Base-by-base conservation (phyloP, 345 rosid genomes). In the Citrus mangshanensis region DNA sequence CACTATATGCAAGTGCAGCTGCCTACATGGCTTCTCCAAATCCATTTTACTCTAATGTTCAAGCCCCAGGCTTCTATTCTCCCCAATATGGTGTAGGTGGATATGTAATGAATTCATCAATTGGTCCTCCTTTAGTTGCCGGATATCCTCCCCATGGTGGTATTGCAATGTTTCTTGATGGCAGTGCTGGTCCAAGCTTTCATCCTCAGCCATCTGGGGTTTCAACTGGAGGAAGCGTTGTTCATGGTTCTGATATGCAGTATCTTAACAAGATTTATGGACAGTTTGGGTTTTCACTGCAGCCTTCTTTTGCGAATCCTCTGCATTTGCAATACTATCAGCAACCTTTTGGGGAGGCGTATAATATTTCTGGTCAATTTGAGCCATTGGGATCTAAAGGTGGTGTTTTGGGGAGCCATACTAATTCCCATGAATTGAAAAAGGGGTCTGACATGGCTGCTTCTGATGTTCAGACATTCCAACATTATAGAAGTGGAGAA, bases 1-100 rank as follows among this genome's bases (percentile, higher is more conserved):
- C 79, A 24, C 76, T 81, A 27, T 88, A 86, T 77, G 76, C 87
- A 74, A 70, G 86, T 27, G 77, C 81, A 40, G 73, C 82, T 8
- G 81, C 86, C 28, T 88, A 85, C 78, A 83, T 83, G 81, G 56
- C 93, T 70, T 77, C 85, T 51, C 82, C 86, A 78, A 84, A 70
- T 78, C 86, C 85, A 79, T 74, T 81, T 69, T 90, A 88, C 77
- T 70, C 83, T 72, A 77, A 78, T 81, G 75, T 85, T 70, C 82
- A 84, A 74, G 81, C 72, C 58, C 77, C 89, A 18, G 72, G 84
- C 32, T 72, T 81, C 56, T 85, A 76, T 72, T 64, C 83, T 78
- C 84, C 87, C 51, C 87, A 82, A 66, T 89, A 88, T 85, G 88
- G 89, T 71, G 69, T 79, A 51, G 90, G 91, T 60, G 82, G 88